Conservation (phyloP, 768 basidiomycete genomes). For the Lyophyllum atratum region DNA sequence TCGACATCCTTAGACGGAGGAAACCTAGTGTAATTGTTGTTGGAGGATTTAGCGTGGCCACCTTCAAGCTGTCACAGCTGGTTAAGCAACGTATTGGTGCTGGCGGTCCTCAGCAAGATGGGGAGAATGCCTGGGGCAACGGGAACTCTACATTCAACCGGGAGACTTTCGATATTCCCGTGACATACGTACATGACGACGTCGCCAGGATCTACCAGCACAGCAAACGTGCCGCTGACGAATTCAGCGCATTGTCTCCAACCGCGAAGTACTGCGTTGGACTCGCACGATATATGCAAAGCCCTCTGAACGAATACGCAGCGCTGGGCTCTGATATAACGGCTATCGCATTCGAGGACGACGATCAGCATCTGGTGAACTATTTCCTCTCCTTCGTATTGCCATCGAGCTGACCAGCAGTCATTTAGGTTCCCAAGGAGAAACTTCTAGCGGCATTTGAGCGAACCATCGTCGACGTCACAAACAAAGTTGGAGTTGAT, state of each 20-base stretch:
- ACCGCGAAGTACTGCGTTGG: conserved; percentile 93
- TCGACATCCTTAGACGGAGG: conserved; percentile 78
- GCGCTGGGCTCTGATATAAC: conserved; percentile 85
- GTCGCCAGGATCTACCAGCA: conserved; percentile 94
- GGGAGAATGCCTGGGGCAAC: conserved; percentile 27
- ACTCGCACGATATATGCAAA: conserved; percentile 90
- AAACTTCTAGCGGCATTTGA: conserved; percentile 83
- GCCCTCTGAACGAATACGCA: conserved; percentile 91
- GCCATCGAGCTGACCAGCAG: not conserved
- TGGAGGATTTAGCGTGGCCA: conserved; percentile 86
- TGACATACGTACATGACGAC: conserved; percentile 87
- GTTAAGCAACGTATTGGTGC: conserved; percentile 57
- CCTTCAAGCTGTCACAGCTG: conserved; percentile 64
- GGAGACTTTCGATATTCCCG: conserved; percentile 60
- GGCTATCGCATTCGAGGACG: conserved; percentile 81
- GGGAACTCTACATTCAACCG: conserved; percentile 31
- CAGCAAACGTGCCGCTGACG: conserved; percentile 80
- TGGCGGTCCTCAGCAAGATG: conserved; percentile 22
- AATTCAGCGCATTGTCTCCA: conserved; percentile 76
- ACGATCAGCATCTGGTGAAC: conserved; percentile 83
- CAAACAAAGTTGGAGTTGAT: conserved; percentile 93
- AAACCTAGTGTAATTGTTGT: conserved; percentile 88
- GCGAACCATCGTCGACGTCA: conserved; percentile 84
- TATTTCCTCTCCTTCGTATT: conserved; percentile 6
- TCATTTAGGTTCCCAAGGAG: conserved; percentile 76